A percentile compares a stretch with the other conserved stretches of the same genome.
phyloP scores from a whole-genome alignment of 768 basidiomycete species.

The Termitomyces sp. region DNA sequence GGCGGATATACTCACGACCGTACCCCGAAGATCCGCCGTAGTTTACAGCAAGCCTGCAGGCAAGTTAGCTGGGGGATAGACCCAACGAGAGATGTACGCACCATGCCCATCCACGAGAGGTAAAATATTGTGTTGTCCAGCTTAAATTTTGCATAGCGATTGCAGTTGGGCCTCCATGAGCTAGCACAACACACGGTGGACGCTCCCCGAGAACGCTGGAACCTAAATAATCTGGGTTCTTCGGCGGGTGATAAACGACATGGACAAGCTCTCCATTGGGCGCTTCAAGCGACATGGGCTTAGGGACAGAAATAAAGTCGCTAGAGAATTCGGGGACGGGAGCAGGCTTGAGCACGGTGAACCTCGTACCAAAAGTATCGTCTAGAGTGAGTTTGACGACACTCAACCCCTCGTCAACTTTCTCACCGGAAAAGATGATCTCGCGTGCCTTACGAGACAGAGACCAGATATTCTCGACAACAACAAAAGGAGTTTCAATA shows the following conservation, averaged over 20 bases:
- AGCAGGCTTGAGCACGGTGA: slow-evolving; percentile 19
- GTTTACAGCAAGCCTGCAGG: slow-evolving; percentile 65
- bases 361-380: slow-evolving; percentile 18
- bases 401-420: slow-evolving; percentile 31
- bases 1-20: slow-evolving; percentile 62
- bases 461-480: slow-evolving; percentile 32
- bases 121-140: slow-evolving; percentile 63
- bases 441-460: slow-evolving; percentile 27
- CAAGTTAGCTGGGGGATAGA: slow-evolving; percentile 10
- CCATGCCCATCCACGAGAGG: slow-evolving; percentile 74
- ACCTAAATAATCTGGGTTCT: slow-evolving; percentile 57
- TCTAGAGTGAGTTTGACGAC: slow-evolving; percentile 36
- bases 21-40: slow-evolving; percentile 76
- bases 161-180: slow-evolving; percentile 73
- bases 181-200: slow-evolving; percentile 64
- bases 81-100: slow-evolving; percentile 22
- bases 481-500: slow-evolving; percentile 42
- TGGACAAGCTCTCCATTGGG: slow-evolving; percentile 43
- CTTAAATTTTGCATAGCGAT: slow-evolving; percentile 42
- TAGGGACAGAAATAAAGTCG: slow-evolving; percentile 45
- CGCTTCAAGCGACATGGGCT: slow-evolving; percentile 41
- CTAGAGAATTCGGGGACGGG: slow-evolving; percentile 21
- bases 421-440: slow-evolving; percentile 43
- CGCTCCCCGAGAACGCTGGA: slow-evolving; percentile 45
- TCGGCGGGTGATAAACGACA: slow-evolving; percentile 65